Evolutionary conservation across 2,329 filamentous ascomycete genomes (phyloP).

Genomic region (Leptographium lundbergii): DNA sequence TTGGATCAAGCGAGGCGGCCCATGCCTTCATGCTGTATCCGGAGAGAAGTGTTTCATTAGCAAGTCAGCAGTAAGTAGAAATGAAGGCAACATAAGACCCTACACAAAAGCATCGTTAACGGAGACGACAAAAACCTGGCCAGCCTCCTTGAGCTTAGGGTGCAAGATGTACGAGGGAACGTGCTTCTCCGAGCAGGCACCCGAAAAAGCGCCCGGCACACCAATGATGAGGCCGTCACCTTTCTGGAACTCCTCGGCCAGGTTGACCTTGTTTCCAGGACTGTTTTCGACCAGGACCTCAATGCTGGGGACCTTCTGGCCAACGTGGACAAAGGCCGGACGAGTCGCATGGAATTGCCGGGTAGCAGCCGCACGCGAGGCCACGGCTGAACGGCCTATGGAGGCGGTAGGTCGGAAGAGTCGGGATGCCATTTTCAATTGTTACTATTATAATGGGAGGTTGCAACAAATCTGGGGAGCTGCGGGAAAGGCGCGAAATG

Average conservation of each 20-base stretch:
- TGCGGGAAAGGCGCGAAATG: background rate
- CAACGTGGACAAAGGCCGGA: conserved; percentile 55
- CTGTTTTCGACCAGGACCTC: conserved; percentile 70
- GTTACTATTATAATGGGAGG: background rate
- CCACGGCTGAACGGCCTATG: conserved; percentile 6
- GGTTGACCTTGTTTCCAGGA: conserved; percentile 85
- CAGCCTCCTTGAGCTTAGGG: conserved; percentile 63
- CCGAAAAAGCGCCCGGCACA: conserved; percentile 65
- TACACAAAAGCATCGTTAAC: conserved; percentile 96
- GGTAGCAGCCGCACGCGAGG: background rate
- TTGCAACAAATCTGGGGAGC: background rate
- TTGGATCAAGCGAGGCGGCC: conserved; percentile 64
- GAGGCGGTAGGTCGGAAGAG: conserved; percentile 6
- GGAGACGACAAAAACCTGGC: conserved; percentile 76
- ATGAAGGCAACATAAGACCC: conserved; percentile 21
- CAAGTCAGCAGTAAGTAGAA: background rate
- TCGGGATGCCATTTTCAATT: conserved; percentile 8
- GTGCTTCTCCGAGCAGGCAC: conserved; percentile 49
- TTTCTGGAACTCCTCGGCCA: conserved; percentile 59
- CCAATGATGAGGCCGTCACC: conserved; percentile 74
- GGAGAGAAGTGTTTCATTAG: background rate
- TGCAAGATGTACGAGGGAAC: conserved; percentile 80
- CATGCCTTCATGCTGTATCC: conserved; percentile 78
- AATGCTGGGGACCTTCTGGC: conserved; percentile 66
- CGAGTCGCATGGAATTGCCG: conserved; percentile 52